Evolutionary conservation across 2,329 filamentous ascomycete species (phyloP).

Genomic region (Monilinia fructicola): DNA sequence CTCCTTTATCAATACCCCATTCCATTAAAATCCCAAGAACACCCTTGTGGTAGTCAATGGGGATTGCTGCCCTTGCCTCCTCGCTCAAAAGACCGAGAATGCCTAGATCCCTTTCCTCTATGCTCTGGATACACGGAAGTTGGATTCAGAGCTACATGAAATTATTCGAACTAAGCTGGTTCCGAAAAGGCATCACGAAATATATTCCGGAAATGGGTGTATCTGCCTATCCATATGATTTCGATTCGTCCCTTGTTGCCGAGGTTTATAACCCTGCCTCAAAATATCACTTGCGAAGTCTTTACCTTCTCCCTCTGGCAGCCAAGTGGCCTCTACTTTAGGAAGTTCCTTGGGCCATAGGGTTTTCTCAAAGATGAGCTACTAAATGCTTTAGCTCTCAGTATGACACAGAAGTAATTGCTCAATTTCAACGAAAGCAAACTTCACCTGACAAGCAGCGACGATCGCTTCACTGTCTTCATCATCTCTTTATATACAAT

Average conservation of each 20-base stretch:
- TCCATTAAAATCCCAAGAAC: conserved; percentile 8
- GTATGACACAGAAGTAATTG: too few relatives aligned
- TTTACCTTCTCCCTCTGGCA: conserved; percentile 23
- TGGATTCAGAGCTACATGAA: conserved; percentile 15
- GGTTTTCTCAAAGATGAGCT: conserved; percentile 2
- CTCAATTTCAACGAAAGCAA: background rate
- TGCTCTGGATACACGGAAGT: conserved; percentile 17
- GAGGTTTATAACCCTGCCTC: conserved; percentile 19
- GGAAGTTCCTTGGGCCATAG: conserved; percentile 17
- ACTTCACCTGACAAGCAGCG: conserved; percentile 4
- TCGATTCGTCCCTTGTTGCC: conserved; percentile 20
- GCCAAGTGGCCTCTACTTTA: conserved; percentile 15
- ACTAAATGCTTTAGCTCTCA: background rate
- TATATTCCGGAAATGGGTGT: background rate
- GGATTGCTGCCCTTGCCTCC: too few relatives aligned
- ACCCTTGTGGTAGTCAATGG: too few relatives aligned
- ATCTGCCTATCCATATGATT: conserved; percentile 16
- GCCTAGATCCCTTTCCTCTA: conserved; percentile 17
- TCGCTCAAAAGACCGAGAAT: too few relatives aligned
- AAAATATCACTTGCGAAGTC: conserved; percentile 15
- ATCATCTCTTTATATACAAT: conserved; percentile 19
- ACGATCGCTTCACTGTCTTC: background rate
- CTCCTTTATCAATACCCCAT: too few relatives aligned
- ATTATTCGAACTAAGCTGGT: background rate
- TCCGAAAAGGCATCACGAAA: background rate